Base-by-base conservation (phyloP, 164 flowering plant genomes). In the Stephania cephalantha region DNA sequence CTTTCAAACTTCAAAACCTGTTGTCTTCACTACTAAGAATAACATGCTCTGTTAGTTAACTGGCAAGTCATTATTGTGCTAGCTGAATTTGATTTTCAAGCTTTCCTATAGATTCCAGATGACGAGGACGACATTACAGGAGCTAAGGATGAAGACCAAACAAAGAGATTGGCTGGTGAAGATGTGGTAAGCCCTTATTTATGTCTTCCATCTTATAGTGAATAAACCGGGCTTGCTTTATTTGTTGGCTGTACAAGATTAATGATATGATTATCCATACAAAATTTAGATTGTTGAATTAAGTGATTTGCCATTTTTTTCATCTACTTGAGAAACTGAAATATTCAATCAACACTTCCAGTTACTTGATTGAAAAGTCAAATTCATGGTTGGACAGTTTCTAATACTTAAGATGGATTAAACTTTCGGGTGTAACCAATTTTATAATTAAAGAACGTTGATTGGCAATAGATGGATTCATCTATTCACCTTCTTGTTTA, bases 101-200 rank as follows among this genome's bases (percentile, higher is more conserved):
- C 5, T 30, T 65, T 77, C 22, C 70, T 69, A 69, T 82, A 96
- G 98, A 85, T 90, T 79, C 90, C 84, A 73, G 98, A 91, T 79
- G 93, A 90, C 78, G 97, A 92, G 74, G 98, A 87, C 75, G 98
- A 87, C 63, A 75, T 80, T 22, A 71, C 74, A 64, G 97, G 89
- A 78, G 77, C 71, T 46, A 84, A 73, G 81, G 92, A 88, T 74
- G 90, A 85, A 52, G 88, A 85, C 77, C 88, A 88, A 75, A 82
- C n/a, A 55, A 50, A 74, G 74, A 85, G 77, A 77, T 75, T 82
- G 44, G 68, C 71, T 50, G 69, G 45, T 71, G 71, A 48, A 80
- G 77, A 83, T 74, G 84, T 86, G 97, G 94, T 58, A 2, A 58
- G 20, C 17, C 55, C 7, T 15, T 5, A 2, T 58, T 58, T 58